Percentiles rank a stretch among this genome's conserved stretches.
phyloP scores from a whole-genome alignment of 352 stramenopile genomes.

The Stephanocyclus meneghinianus region DNA sequence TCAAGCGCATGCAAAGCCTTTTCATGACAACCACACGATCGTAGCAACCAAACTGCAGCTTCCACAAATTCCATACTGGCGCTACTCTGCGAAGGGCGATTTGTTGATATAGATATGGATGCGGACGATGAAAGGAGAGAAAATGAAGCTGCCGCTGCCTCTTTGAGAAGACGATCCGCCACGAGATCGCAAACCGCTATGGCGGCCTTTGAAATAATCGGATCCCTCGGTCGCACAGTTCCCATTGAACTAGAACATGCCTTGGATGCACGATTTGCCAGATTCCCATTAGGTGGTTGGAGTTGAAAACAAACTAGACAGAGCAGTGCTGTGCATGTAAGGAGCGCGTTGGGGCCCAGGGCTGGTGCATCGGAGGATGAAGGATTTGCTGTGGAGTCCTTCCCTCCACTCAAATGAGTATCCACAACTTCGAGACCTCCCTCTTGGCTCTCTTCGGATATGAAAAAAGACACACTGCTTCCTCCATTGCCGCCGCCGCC shows the following conservation, averaged over 20 bases:
- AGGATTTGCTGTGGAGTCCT: background rate
- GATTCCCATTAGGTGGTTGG: conserved; percentile 50
- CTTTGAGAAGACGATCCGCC: conserved; percentile 64
- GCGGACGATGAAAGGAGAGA: conserved; percentile 46
- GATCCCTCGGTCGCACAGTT: conserved; percentile 45
- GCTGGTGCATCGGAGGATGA: conserved; percentile 9
- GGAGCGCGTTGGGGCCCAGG: conserved; percentile 40
- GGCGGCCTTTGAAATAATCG: conserved; percentile 45
- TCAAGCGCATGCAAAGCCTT: conserved; percentile 67
- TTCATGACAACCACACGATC: conserved; percentile 73
- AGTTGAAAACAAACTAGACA: conserved; percentile 72
- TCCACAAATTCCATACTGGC: conserved; percentile 76
- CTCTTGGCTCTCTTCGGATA: conserved; percentile 36
- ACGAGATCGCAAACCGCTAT: conserved; percentile 66
- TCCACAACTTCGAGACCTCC: conserved; percentile 42
- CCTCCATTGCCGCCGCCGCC: background rate
- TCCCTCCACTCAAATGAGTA: background rate
- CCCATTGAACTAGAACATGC: conserved; percentile 63
- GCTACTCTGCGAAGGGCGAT: conserved; percentile 17
- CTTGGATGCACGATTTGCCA: conserved; percentile 72
- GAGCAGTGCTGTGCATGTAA: conserved; percentile 68
- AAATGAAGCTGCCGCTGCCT: conserved; percentile 45
- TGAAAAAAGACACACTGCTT: conserved; percentile 10
- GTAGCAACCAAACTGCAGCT: conserved; percentile 73
- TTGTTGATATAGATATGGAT: conserved; percentile 25